Base-by-base conservation (phyloP, 371 early-diverging fungal genomes). In the Mucor mucedo region DNA sequence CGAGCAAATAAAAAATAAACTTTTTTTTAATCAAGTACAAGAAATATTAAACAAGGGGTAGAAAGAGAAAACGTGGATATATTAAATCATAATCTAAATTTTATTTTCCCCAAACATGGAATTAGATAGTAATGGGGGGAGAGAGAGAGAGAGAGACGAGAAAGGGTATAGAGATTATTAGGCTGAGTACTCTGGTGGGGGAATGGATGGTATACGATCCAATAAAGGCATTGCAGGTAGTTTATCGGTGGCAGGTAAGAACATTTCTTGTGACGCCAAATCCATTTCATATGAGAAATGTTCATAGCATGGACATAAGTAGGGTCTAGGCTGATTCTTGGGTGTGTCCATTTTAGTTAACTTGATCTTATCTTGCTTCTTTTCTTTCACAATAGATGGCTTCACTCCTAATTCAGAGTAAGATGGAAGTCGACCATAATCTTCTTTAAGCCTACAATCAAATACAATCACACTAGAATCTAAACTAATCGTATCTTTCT, bases 361-460 rank as follows among this genome's bases (percentile, higher is more conserved):
- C 16, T 54, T 60, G 44, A 39, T 35, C 14, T 58, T 55, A 3
- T 28, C 29, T 13, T 47, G 45, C n/a, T 65, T 59, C 21, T 63
- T 58, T 29, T 45, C 35, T 30, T 50, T 50, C 2, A 2, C 7
- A 33, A 47, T 35, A 32, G 70, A 41, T 8, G 65, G 60, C n/a
- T 65, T 62, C 14, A 66, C 62, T 4, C 73, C 78, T 27, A 78
- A 52, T 58, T 79, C 78, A 62, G 66, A 72, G 41, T 80, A 80
- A 27, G 78, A 76, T 1, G 80, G 80, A 13, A 80, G 42, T 16
- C 66, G 57, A 14, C 75, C 76, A 64, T 76, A 80, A 50, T 80
- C 80, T 68, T 80, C 80, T 52, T 78, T 80, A 7, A 79, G 41
- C 11, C 79, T 66, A 40, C 79, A 79, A 52, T 79, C 79, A 57